These are phyloP conservation scores for Komagataella mondaviorum DNA, from an alignment of 805 yeast genomes.

Conservation along the genomic window DNA sequence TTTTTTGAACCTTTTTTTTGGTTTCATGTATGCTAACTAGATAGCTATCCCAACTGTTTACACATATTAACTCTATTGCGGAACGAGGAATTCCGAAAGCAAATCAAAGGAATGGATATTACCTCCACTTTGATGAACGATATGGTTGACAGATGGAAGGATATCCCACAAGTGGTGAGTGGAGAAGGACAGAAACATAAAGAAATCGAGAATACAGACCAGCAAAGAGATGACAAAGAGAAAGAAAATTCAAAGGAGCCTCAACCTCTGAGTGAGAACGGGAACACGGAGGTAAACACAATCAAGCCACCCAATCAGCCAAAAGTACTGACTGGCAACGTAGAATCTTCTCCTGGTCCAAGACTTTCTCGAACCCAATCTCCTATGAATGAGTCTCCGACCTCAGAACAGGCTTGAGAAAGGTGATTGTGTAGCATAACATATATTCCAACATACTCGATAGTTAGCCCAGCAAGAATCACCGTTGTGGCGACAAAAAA, in stretches of 20 bases:
- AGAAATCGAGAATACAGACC: not conserved
- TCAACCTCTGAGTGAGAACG: not conserved
- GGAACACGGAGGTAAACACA: not conserved
- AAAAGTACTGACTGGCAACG: not conserved
- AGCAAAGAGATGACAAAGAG: not conserved
- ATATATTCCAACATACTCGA: too few relatives aligned
- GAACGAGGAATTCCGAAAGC: conserved; percentile 36
- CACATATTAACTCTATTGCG: conserved; percentile 60
- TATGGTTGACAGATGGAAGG: conserved; percentile 64
- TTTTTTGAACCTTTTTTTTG: not conserved
- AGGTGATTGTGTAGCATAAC: not conserved
- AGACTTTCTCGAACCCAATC: not conserved
- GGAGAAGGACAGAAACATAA: not conserved
- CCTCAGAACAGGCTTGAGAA: not conserved
- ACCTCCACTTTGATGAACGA: conserved; percentile 54
- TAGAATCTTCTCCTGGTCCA: not conserved
- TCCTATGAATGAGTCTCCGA: not conserved
- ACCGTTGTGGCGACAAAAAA: not conserved
- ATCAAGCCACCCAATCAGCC: not conserved
- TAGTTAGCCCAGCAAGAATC: not conserved
- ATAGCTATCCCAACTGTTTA: conserved; percentile 72
- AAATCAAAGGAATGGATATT: conserved; percentile 41
- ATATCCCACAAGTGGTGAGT: conserved; percentile 9
- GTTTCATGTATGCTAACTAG: conserved; percentile 5
- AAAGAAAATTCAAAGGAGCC: not conserved